Percentiles rank a stretch among this genome's conserved stretches.
These are phyloP conservation scores for Nakazawaea pomicola DNA, from an alignment of 805 yeast genomes.

Conservation along the genomic window DNA sequence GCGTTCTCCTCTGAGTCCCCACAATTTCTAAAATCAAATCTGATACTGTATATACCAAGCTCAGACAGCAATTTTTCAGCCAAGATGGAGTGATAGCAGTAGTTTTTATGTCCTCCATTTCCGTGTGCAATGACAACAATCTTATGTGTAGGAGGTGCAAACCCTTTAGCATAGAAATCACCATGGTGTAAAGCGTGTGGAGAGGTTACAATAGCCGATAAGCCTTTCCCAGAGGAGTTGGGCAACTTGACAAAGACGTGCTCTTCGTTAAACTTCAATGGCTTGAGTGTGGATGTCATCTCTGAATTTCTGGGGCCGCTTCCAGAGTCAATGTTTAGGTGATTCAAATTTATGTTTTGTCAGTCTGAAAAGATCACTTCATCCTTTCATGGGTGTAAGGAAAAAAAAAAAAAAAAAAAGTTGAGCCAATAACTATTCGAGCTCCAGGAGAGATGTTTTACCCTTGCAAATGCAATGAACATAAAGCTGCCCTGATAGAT, in stretches of 20 bases:
- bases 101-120: conserved; percentile 77
- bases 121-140: conserved; percentile 75
- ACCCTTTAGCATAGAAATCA: conserved; percentile 12
- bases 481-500: no score
- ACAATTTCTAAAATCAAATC: conserved; percentile 84
- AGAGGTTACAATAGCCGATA: conserved; percentile 12
- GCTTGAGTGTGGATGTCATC: neutral
- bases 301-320: no score
- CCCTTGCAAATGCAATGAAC: no score
- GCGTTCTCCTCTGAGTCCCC: conserved; percentile 64
- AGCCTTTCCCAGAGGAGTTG: conserved; percentile 4
- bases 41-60: conserved; percentile 57
- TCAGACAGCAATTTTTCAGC: conserved; percentile 56
- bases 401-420: no score
- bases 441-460: no score
- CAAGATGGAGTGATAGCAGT: conserved; percentile 62
- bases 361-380: no score
- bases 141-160: conserved; percentile 36
- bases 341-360: no score
- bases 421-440: no score
- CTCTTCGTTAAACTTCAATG: conserved; percentile 8
- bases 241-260: conserved; percentile 1
- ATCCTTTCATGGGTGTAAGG: no score
- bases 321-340: no score
- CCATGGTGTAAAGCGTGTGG: conserved; percentile 9